These are phyloP conservation scores for Amanita pseudoporphyria DNA, from an alignment of 768 basidiomycete genomes.

Conservation along the genomic window DNA sequence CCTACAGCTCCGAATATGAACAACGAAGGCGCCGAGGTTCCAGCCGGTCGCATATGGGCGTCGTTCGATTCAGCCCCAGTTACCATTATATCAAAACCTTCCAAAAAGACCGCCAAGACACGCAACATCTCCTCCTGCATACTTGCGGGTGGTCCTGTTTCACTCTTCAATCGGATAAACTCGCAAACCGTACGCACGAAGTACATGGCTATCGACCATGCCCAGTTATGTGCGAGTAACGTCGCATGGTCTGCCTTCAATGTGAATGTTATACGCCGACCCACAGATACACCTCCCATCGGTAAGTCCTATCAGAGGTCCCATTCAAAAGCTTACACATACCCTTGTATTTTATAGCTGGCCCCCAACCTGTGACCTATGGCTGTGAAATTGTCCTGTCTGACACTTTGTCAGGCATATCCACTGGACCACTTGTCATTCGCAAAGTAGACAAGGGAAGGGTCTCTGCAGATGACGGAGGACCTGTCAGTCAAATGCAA, in stretches of 20 bases:
- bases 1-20: constrained; percentile 45
- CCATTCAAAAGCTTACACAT: constrained; percentile 16
- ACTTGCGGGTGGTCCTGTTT: constrained; percentile 80
- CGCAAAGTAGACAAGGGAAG: constrained; percentile 90
- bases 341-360: constrained; percentile 38
- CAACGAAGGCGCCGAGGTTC: constrained; percentile 34
- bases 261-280: constrained; percentile 77
- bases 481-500: constrained; percentile 95
- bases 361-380: constrained; percentile 83
- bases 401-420: constrained; percentile 77
- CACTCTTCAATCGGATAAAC: constrained; percentile 93
- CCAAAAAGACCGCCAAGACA: constrained; percentile 95
- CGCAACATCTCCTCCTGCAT: constrained; percentile 89
- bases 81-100: constrained; percentile 93
- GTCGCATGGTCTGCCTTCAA: constrained; percentile 91
- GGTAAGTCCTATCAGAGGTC: constrained; percentile 59
- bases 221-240: constrained; percentile 80
- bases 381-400: constrained; percentile 83
- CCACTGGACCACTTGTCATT: constrained; percentile 78
- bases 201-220: constrained; percentile 90
- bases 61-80: constrained; percentile 89
- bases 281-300: constrained; percentile 51
- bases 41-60: constrained; percentile 72
- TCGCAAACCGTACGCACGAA: constrained; percentile 95
- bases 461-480: constrained; percentile 80